A percentile compares a stretch with the other conserved stretches of the same genome.
These are phyloP conservation scores for Diaporthe aspalathi DNA, from an alignment of 2,329 filamentous ascomycete genomes.

Conservation along the genomic window DNA sequence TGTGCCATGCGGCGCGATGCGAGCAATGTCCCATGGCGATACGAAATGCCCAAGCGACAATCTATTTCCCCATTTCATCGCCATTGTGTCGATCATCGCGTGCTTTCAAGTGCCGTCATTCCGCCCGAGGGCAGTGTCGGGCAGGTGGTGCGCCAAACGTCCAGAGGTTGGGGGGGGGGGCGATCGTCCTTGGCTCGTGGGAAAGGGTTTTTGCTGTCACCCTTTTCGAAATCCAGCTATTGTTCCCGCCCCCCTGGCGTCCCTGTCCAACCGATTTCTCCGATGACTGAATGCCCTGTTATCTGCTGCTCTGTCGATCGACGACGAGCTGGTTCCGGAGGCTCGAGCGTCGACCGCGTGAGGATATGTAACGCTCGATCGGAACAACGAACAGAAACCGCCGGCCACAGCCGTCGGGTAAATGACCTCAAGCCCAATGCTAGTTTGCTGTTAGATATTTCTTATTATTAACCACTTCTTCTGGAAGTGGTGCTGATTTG, in stretches of 20 bases:
- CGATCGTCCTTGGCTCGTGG: conserved; percentile 10
- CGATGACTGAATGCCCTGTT: neutral
- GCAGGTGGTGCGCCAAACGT: conserved; percentile 13
- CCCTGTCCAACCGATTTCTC: neutral
- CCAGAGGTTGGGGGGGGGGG: neutral
- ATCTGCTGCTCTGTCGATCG: neutral
- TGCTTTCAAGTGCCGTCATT: conserved; percentile 19
- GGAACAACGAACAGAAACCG: conserved; percentile 12
- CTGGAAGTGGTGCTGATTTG: conserved; percentile 22
- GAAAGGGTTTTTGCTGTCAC: neutral
- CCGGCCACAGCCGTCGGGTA: conserved; percentile 12
- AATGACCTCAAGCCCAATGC: neutral
- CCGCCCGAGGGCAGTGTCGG: neutral
- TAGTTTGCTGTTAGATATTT: neutral
- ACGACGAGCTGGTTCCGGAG: conserved; percentile 17
- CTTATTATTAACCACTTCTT: conserved; percentile 9
- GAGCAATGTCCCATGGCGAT: neutral
- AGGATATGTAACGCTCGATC: neutral
- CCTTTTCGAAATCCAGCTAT: too few species aligned
- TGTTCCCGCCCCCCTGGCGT: neutral
- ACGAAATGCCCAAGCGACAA: conserved; percentile 2
- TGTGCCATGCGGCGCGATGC: neutral
- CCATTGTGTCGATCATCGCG: conserved; percentile 11
- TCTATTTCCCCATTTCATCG: neutral
- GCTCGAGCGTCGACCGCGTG: conserved; percentile 12